Percentiles rank a stretch among this genome's conserved stretches.
Evolutionary conservation across 768 basidiomycete genomes (phyloP).

Genomic region (Leccinum variicolor): DNA sequence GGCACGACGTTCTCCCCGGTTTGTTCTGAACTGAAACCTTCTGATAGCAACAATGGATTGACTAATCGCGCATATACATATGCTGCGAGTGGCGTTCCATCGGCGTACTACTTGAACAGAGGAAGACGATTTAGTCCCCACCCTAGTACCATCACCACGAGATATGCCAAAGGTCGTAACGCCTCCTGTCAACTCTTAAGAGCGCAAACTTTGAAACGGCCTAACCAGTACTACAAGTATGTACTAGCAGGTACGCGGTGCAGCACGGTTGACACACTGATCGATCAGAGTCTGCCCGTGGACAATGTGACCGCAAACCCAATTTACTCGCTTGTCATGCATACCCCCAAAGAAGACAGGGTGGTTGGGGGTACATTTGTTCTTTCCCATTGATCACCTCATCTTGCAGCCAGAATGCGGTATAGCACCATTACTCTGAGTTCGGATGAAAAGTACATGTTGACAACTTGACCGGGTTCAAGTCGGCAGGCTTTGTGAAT

Average conservation of each 20-base stretch:
- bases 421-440: neutral
- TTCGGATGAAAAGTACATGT: neutral
- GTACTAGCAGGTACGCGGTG: neutral
- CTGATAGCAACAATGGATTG: neutral
- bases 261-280: neutral
- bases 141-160: neutral
- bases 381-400: neutral
- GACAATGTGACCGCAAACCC: neutral
- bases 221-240: neutral
- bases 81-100: neutral
- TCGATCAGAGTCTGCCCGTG: neutral
- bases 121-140: neutral
- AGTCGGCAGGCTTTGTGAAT: conserved; percentile 5
- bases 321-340: neutral
- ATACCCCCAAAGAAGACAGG: neutral
- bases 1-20: neutral
- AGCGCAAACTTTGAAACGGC: neutral
- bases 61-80: neutral
- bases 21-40: neutral
- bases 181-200: neutral
- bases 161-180: conserved; percentile 2
- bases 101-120: neutral
- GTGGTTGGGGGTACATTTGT: neutral
- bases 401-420: neutral
- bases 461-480: conserved; percentile 1